Evolutionary conservation across 495 filamentous ascomycete species (phyloP), one percentile per base, ranked within the genome.

Genomic region (Penicillium argentinense): DNA sequence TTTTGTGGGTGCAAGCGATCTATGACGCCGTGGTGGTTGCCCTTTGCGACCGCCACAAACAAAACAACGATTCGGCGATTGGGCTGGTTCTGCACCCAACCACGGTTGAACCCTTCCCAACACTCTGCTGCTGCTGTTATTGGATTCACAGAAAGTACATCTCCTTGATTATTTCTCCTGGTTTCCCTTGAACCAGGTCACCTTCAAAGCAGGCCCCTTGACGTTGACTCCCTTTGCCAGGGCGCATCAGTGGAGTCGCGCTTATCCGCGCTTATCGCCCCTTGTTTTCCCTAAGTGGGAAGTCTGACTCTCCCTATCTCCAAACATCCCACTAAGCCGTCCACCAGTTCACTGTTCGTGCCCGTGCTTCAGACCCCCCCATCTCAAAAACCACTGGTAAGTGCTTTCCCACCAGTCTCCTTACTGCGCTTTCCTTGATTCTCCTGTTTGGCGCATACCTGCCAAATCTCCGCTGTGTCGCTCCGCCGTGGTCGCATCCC

Each of bases 231-330:
- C n/a, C n/a, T n/a, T n/a, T n/a, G n/a, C n/a, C n/a, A n/a, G n/a
- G 26, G 44, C 41, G 39, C 45, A 49, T 53, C 54, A 39, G 54
- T 54, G 54, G 46, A 57, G 53, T 56, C 51, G 57, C 48, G 54
- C 60, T 61, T 63, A 63, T 63, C 60, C 53, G 53, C 56, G 57
- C 57, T 61, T 61, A 63, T 63, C 59, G 60, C 57, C 60, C 60
- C 60, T 63, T 61, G 60, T 47, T 63, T 47, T 60, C 53, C 19
- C n/a, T n/a, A n/a, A n/a, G n/a, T n/a, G n/a, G n/a, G n/a, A n/a
- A n/a, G n/a, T n/a, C n/a, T n/a, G 40, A 56, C 49, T 47, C 49
- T 62, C 56, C 47, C 40, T 42, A 52, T 38, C 48, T 58, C 57
- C 53, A 36, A 8, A 57, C 57, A 57, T 63, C 57, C 53, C 57